Evolutionary conservation across 2,329 filamentous ascomycete genomes (phyloP).

Genomic region (Cryoendolithus antarcticus): DNA sequence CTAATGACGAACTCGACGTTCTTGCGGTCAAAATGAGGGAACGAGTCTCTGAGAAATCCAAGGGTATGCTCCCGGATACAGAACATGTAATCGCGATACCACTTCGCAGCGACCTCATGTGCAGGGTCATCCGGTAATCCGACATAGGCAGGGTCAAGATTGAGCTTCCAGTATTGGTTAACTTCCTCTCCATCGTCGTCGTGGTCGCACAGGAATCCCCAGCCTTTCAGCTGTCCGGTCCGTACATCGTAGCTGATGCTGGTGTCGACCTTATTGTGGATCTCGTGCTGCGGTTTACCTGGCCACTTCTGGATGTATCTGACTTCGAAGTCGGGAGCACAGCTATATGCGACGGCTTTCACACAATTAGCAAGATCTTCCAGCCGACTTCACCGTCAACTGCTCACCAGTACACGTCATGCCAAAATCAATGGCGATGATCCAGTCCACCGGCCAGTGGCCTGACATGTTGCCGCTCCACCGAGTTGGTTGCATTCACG

Average conservation of each 20-base stretch:
- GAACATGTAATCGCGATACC: conserved; percentile 9
- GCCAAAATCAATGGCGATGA: conserved; percentile 2
- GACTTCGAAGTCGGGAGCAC: conserved; percentile 8
- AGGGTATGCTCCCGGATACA: conserved; percentile 6
- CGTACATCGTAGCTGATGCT: conserved; percentile 6
- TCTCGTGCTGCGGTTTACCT: conserved; percentile 7
- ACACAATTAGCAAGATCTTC: neutral
- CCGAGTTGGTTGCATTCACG: too few species aligned
- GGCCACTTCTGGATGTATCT: conserved; percentile 13
- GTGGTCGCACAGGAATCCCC: conserved; percentile 12
- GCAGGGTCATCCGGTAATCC: conserved; percentile 1
- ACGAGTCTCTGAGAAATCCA: conserved; percentile 3
- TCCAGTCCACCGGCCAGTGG: neutral
- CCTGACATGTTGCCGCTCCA: too few species aligned
- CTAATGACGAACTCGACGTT: conserved; percentile 9
- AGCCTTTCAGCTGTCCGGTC: conserved; percentile 2
- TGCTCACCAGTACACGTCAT: conserved; percentile 3
- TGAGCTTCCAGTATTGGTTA: conserved; percentile 12
- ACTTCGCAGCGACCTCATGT: conserved; percentile 5
- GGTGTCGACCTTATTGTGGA: conserved; percentile 12
- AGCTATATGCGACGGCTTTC: conserved; percentile 8
- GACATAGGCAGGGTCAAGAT: conserved; percentile 11
- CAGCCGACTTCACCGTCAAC: neutral
- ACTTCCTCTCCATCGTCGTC: conserved; percentile 5
- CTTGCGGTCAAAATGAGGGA: conserved; percentile 4